Percentiles rank a stretch among this genome's conserved stretches.
Evolutionary conservation across 2,329 filamentous ascomycete species (phyloP).

Genomic region (Ilyonectria mors-panacis): DNA sequence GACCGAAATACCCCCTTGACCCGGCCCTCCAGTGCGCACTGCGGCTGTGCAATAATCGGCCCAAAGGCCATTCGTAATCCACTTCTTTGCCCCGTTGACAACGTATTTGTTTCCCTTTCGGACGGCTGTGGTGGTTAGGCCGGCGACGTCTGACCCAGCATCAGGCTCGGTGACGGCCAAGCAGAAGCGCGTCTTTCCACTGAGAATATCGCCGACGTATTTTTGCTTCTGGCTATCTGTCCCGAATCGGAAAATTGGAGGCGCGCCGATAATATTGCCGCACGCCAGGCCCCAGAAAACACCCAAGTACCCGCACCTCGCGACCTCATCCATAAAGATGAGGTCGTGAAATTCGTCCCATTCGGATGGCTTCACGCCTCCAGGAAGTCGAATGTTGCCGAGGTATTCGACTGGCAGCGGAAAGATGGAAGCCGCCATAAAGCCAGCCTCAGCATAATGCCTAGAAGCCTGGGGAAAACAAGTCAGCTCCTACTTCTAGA

Average conservation of each 20-base stretch:
- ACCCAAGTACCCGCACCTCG: constrained; percentile 66
- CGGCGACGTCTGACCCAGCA: constrained; percentile 39
- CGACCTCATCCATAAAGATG: constrained; percentile 69
- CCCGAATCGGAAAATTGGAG: constrained; percentile 75
- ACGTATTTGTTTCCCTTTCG: constrained; percentile 30
- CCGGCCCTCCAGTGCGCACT: constrained; percentile 32
- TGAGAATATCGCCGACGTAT: constrained; percentile 29
- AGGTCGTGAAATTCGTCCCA: constrained; percentile 72
- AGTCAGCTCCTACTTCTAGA: background rate
- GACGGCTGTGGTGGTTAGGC: constrained; percentile 28
- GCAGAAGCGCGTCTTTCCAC: constrained; percentile 34
- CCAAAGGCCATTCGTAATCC: constrained; percentile 35
- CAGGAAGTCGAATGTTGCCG: constrained; percentile 8
- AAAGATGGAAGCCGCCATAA: constrained; percentile 7
- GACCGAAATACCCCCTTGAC: constrained; percentile 25
- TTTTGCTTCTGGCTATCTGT: constrained; percentile 58
- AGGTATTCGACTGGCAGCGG: background rate
- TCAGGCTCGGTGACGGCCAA: constrained; percentile 40
- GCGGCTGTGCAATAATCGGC: constrained; percentile 37
- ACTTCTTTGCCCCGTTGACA: constrained; percentile 36
- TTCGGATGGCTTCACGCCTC: constrained; percentile 60
- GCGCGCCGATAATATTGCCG: constrained; percentile 73
- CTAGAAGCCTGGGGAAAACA: background rate
- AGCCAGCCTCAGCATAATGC: constrained; percentile 8
- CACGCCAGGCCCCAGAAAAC: constrained; percentile 72